Conservation (phyloP, 495 filamentous ascomycete species). For the Peziza echinospora region DNA sequence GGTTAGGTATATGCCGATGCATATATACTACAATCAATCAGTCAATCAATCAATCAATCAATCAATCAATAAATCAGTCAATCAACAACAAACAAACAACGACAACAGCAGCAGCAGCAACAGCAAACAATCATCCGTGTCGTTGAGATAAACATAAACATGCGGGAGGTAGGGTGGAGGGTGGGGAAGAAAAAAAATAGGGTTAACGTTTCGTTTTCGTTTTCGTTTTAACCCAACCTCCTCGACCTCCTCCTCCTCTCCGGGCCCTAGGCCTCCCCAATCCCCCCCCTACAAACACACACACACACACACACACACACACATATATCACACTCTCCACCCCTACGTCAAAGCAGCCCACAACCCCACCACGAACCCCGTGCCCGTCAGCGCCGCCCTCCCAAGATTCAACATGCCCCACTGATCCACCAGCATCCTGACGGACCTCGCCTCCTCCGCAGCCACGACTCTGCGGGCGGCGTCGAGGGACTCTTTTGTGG, state of each 20-base stretch:
- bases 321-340: background rate
- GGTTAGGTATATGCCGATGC: too few relatives aligned
- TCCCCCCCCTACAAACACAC: background rate
- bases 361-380: background rate
- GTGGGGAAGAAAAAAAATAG: too few relatives aligned
- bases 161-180: too few relatives aligned
- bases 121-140: too few relatives aligned
- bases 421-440: background rate
- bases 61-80: too few relatives aligned
- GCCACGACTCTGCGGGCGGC: background rate
- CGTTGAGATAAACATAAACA: too few relatives aligned
- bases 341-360: background rate
- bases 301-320: background rate
- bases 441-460: background rate
- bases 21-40: too few relatives aligned
- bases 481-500: background rate
- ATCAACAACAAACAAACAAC: too few relatives aligned
- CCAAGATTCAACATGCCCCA: slow-evolving; percentile 2
- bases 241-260: too few relatives aligned
- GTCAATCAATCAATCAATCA: too few relatives aligned
- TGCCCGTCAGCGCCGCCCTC: background rate
- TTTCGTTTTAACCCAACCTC: background rate
- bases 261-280: too few relatives aligned
- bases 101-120: too few relatives aligned
- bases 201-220: background rate